Base-by-base conservation (phyloP, 2,329 filamentous ascomycete species). In the Alternaria novae-zelandiae region DNA sequence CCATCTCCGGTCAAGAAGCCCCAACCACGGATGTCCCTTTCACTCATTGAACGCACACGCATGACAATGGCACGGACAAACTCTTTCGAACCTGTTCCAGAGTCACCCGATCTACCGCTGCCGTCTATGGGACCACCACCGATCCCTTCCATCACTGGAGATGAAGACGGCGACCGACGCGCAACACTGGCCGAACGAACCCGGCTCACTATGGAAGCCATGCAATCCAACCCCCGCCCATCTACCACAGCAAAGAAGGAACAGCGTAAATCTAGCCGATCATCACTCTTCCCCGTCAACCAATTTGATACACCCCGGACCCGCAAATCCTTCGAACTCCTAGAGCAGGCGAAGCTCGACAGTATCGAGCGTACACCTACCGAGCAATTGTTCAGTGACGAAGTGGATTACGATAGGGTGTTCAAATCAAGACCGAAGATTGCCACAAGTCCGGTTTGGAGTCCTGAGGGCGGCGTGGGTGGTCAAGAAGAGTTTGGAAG, bases 401-500 rank as follows among this genome's bases (percentile, higher is more conserved):
- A 93, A 68, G 84, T 86, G 5, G 93, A 96, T 64, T 91, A 93
- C 78, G 90, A 91, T 63, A 91, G 90, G 25, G 90, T 97, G 1
- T 97, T 97, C 78, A 92, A 90, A 80, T 94, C 92, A 67, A 82
- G 94, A 68, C 94, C 94, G 0, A 91, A 89, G 78, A 88, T 97
- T 69, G 90, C 90, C 67, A 87, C 88, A 11, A 97, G 93, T 77
- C 93, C 94, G 2, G 77, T 89, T 2, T 77, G 77, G 53, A 73
- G 70, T 56, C 76, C 76, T 13, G 68, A 65, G 10, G 68, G 57
- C 15, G 49, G 28, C 23, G 10, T 32, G 8, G 59, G 60, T 56
- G 58, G 17, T 7, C 53, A 64, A 15, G 59, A 59, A 7, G 66
- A 61, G 21, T 71, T 62, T 56, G 70, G 72, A 15, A 74, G 73